These are phyloP conservation scores for Capsicum chinense DNA, from an alignment of 257 asterid genomes.

Conservation along the genomic window DNA sequence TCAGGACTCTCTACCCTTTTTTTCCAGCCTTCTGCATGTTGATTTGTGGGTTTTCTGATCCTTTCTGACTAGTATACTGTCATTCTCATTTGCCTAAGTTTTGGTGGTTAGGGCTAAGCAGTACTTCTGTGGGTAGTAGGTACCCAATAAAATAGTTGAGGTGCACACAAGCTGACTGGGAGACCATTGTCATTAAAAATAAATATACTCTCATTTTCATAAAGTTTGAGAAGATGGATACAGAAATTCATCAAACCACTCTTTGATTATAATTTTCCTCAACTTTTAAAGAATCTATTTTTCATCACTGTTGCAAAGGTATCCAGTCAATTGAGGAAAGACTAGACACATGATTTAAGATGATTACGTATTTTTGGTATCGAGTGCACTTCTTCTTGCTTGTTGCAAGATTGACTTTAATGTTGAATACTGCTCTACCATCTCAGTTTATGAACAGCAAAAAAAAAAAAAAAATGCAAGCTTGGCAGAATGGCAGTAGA, in stretches of 20 bases:
- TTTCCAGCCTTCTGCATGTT: neutral
- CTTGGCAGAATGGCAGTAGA: neutral
- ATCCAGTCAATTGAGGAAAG: neutral
- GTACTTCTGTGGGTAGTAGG: neutral
- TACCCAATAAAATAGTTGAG: neutral
- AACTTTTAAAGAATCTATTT: neutral
- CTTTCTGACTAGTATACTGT: neutral
- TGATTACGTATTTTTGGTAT: neutral
- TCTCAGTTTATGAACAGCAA: neutral
- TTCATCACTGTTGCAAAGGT: neutral
- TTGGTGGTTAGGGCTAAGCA: neutral
- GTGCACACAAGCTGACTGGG: fast-evolving
- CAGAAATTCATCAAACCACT: neutral
- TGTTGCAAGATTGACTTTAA: neutral
- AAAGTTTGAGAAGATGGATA: neutral
- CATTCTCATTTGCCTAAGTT: neutral
- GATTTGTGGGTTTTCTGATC: neutral
- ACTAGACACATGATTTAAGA: neutral
- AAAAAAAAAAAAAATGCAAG: neutral
- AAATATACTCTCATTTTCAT: neutral
- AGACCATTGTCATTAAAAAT: neutral
- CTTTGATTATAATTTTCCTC: neutral
- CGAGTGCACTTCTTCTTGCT: neutral
- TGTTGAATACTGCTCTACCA: constrained; percentile 3
- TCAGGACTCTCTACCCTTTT: constrained; percentile 11